A percentile compares a stretch with the other conserved stretches of the same genome.
These are phyloP conservation scores for Porphyrellus cyaneotinctus DNA, from an alignment of 768 basidiomycete genomes.

Conservation along the genomic window DNA sequence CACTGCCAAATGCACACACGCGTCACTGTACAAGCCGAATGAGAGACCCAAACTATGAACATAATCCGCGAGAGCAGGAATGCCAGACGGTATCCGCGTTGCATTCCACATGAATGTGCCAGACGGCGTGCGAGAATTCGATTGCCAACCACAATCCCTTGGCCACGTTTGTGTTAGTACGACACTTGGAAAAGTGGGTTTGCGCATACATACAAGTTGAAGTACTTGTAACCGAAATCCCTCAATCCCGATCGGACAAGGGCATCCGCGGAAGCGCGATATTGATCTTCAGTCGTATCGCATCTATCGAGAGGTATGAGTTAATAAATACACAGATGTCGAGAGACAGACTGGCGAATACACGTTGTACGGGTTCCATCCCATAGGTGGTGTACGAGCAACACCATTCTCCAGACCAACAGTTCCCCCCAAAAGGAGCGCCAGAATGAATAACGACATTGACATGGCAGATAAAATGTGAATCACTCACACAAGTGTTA, in stretches of 20 bases:
- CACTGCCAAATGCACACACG: conserved; percentile 9
- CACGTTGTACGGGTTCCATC: conserved; percentile 17
- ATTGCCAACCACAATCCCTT: conserved; percentile 19
- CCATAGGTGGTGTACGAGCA: conserved; percentile 17
- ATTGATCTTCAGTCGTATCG: conserved; percentile 3
- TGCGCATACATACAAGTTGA: conserved; percentile 1
- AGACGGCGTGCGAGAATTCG: neutral
- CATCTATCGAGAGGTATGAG: neutral
- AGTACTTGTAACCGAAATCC: conserved; percentile 5
- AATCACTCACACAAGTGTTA: no score
- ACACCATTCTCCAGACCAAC: conserved; percentile 8
- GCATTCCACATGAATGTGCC: conserved; percentile 6
- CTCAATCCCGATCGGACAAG: conserved; percentile 3
- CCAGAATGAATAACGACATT: neutral
- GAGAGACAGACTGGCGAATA: neutral
- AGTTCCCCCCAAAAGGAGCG: neutral
- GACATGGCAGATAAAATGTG: neutral
- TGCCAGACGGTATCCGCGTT: conserved; percentile 9
- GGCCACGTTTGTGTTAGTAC: neutral
- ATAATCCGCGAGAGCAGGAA: conserved; percentile 11
- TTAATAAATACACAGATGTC: neutral
- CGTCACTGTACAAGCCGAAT: conserved; percentile 12
- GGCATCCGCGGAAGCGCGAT: conserved; percentile 5
- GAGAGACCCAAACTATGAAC: conserved; percentile 7
- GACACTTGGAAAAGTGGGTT: no score